Conservation (phyloP, 2,329 filamentous ascomycete species). For the Penicillium griseofulvum region DNA sequence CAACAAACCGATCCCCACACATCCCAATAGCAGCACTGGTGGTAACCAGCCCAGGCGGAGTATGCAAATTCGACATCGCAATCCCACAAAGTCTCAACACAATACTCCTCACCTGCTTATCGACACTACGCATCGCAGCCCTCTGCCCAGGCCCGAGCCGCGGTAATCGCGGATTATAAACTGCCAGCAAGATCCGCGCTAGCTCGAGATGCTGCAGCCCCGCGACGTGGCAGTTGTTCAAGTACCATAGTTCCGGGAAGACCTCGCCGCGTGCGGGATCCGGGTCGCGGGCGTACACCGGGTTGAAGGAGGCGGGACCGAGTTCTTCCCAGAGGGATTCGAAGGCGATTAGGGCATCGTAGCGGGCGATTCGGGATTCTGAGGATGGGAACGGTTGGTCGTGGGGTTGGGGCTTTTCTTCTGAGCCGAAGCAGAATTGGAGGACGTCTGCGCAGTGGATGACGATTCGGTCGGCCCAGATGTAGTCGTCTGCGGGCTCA, state of each 20-base stretch:
- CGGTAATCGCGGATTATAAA: slow-evolving; percentile 56
- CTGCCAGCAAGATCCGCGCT: slow-evolving; percentile 55
- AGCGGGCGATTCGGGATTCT: slow-evolving; percentile 12
- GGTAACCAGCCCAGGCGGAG: slow-evolving; percentile 55
- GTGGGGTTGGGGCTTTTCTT: slow-evolving; percentile 6
- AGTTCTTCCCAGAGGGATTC: slow-evolving; percentile 48
- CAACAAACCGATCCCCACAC: slow-evolving; percentile 35
- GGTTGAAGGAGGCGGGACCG: slow-evolving; percentile 52
- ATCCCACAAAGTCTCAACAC: slow-evolving; percentile 50
- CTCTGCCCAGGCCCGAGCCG: slow-evolving; percentile 43
- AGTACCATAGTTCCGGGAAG: slow-evolving; percentile 60
- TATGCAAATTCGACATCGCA: slow-evolving; percentile 55
- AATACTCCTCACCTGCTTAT: slow-evolving; percentile 27
- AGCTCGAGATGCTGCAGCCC: slow-evolving; percentile 61
- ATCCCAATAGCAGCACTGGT: slow-evolving; percentile 34
- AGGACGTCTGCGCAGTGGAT: slow-evolving; percentile 63
- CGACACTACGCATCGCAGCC: slow-evolving; percentile 32
- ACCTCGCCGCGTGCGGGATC: slow-evolving; percentile 36
- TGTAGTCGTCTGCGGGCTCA: slow-evolving; percentile 31
- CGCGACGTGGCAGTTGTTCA: slow-evolving; percentile 58
- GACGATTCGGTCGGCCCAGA: slow-evolving; percentile 53
- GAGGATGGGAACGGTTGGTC: slow-evolving; percentile 3
- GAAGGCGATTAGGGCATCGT: slow-evolving; percentile 43
- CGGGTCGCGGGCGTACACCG: slow-evolving; percentile 50
- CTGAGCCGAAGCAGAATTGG: slow-evolving; percentile 57